phyloP scores from a whole-genome alignment of 2,329 filamentous ascomycete genomes.

The Verticillium nubilum region DNA sequence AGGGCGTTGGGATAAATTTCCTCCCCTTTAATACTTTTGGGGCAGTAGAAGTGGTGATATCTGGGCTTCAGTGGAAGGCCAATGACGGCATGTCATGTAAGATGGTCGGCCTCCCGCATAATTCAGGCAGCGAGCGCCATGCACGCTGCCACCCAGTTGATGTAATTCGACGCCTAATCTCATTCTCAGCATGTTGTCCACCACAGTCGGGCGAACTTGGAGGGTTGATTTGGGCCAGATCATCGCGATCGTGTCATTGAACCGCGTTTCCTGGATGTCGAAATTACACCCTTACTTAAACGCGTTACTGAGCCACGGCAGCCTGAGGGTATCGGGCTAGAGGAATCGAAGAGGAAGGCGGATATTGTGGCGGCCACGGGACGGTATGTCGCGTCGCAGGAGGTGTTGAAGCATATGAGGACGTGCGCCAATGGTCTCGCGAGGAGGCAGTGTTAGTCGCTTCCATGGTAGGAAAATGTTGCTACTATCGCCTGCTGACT shows the following conservation, averaged over 20 bases:
- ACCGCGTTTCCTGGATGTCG: no score
- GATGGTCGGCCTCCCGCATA: neutral
- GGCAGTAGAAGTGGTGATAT: no score
- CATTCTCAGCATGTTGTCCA: no score
- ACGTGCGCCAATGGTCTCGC: conserved; percentile 13
- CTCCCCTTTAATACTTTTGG: neutral
- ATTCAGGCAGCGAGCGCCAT: neutral
- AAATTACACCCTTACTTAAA: no score
- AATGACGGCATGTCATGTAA: neutral
- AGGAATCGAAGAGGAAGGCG: conserved; percentile 19
- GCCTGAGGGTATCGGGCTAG: conserved; percentile 18
- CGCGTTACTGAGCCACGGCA: no score
- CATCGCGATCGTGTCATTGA: no score
- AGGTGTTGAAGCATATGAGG: conserved; percentile 6
- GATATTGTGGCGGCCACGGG: conserved; percentile 15
- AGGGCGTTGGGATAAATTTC: neutral
- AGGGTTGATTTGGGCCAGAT: no score
- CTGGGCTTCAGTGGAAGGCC: neutral
- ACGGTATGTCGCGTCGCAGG: conserved; percentile 1
- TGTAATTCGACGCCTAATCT: neutral
- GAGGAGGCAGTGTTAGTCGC: conserved; percentile 12
- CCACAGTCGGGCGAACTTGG: no score
- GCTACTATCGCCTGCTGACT: neutral
- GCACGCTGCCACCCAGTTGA: neutral
- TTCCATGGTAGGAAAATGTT: conserved; percentile 3